Evolutionary conservation across 2,329 filamentous ascomycete genomes (phyloP), one percentile per base, ranked within the genome.

Genomic region (Diaporthe sp.): DNA sequence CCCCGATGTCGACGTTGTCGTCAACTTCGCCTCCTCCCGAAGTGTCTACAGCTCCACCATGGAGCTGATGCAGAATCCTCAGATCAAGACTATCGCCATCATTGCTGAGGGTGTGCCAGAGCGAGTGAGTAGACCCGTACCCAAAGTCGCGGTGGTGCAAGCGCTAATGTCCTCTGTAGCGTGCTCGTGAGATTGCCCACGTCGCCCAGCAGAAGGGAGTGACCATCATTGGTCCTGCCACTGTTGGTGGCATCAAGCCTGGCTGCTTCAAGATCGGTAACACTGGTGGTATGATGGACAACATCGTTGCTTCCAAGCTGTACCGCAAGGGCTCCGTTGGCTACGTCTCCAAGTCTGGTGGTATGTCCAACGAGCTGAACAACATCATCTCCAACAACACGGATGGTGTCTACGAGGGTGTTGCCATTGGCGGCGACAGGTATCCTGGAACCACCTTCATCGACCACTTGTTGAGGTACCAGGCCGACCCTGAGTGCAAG

Each of bases 211-310:
- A 98, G 92, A 99, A 98, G 93, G 96, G 96, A 77, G 94, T 99
- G 84, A 98, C 96, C 86, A 99, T 99, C 85, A 98, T 99, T 83
- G 97, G 97, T 78, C 97, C 97, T 78, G 97, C 97, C 81, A 99
- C 97, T 73, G 97, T 99, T 77, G 97, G 97, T 92, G 97, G 97
- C 82, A 98, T 99, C 89, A 99, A 98, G 92, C 97, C 97, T 77
- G 97, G 97, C 85, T 94, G 94, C 85, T 99, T 96, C 94, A 99
- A 98, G 92, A 99, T 99, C 79, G 97, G 97, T 85, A 99, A 99
- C 92, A 99, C 97, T 81, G 97, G 97, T 91, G 97, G 97, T 87
- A 99, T 99, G 97, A 99, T 99, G 97, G 97, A 99, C 92, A 99
- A 99, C 92, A 99, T 99, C 82, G 97, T 99, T 78, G 95, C 97